Conservation (phyloP, 306 rosid species). For the Crataegus laevigata region DNA sequence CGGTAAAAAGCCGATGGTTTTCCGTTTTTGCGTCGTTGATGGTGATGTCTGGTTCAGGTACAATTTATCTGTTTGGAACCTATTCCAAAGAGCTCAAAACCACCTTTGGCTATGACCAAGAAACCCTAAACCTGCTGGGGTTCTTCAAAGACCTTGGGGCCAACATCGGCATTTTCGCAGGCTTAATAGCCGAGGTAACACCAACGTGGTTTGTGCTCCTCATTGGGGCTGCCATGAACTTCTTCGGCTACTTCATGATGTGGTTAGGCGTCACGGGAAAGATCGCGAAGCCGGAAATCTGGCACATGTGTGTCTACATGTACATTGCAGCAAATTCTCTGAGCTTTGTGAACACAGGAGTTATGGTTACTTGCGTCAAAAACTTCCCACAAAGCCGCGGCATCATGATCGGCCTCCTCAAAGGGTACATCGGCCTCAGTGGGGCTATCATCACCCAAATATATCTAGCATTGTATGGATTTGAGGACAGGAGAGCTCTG, state of each 20-base stretch:
- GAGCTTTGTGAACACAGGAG: background rate
- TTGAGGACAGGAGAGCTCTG: conserved; percentile 4
- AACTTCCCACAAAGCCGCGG: conserved; percentile 59
- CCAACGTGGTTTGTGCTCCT: conserved; percentile 10
- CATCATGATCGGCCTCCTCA: conserved; percentile 47
- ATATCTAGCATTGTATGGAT: conserved; percentile 22
- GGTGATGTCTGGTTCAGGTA: background rate
- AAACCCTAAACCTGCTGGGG: conserved; percentile 4
- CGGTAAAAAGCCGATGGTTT: conserved; percentile 2
- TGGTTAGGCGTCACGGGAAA: background rate
- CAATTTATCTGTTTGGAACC: background rate
- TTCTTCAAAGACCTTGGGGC: conserved; percentile 12
- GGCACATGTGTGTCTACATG: conserved; percentile 14
- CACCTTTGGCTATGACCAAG: conserved; percentile 6
- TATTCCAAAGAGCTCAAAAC: conserved; percentile 15
- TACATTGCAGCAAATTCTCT: conserved; percentile 3
- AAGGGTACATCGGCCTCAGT: conserved; percentile 50
- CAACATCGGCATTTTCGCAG: background rate
- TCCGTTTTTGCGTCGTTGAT: conserved; percentile 1
- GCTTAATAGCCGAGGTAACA: conserved; percentile 1
- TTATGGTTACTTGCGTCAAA: conserved; percentile 23
- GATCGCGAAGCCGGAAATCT: background rate
- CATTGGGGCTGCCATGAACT: conserved; percentile 10
- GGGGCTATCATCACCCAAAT: conserved; percentile 33
- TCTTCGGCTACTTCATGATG: conserved; percentile 16